Conservation (phyloP, 1,139 yeast genomes). For the Pichia sp. region DNA sequence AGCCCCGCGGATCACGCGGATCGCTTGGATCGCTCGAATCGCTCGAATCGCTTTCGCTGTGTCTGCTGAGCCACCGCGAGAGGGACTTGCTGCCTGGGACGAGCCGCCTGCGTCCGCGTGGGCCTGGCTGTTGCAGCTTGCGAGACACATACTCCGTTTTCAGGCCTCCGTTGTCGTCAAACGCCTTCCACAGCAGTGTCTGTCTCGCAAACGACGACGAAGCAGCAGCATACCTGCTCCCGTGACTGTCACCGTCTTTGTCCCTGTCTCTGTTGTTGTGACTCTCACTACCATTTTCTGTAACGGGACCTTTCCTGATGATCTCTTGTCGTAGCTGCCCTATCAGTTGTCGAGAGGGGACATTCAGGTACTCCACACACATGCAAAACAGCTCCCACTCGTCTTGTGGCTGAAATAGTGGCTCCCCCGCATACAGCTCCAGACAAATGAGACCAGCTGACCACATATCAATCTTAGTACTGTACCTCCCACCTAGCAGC, state of each 20-base stretch:
- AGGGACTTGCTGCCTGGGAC: neutral
- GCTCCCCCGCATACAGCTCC: constrained; percentile 59
- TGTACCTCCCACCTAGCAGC: constrained; percentile 67
- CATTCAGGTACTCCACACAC: constrained; percentile 42
- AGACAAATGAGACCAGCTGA: constrained; percentile 64
- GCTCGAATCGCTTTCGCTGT: too few relatives aligned
- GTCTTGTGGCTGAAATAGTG: constrained; percentile 62
- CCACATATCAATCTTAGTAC: constrained; percentile 71
- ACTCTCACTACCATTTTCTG: neutral
- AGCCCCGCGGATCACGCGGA: too few relatives aligned
- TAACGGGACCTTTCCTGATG: constrained; percentile 23
- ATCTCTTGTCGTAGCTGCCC: constrained; percentile 31
- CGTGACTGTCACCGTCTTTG: neutral
- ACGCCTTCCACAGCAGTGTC: constrained; percentile 26
- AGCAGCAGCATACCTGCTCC: too few relatives aligned
- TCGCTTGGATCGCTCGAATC: too few relatives aligned
- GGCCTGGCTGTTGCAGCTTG: constrained; percentile 8
- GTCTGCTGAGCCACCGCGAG: neutral
- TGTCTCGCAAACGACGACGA: too few relatives aligned
- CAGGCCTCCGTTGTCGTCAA: constrained; percentile 20
- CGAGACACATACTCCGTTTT: constrained; percentile 14
- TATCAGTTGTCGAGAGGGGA: constrained; percentile 42
- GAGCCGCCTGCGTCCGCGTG: neutral
- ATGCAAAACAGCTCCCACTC: constrained; percentile 60
- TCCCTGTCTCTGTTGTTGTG: neutral